These are phyloP conservation scores for Bretziella fagacearum DNA, from an alignment of 2,329 filamentous ascomycete species.

Conservation along the genomic window DNA sequence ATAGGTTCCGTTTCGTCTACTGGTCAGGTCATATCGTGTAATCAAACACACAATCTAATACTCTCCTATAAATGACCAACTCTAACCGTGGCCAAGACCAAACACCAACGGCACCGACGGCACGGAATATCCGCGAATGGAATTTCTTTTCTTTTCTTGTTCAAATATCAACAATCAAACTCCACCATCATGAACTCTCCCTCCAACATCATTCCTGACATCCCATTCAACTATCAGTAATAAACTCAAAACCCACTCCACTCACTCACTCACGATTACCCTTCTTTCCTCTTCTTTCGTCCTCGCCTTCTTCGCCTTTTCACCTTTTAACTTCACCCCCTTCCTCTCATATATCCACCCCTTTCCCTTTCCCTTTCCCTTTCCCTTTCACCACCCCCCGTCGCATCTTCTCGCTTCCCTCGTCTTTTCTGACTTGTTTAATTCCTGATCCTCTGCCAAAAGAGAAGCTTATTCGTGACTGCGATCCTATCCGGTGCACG, in stretches of 20 bases:
- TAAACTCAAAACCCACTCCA: background rate
- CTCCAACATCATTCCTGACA: background rate
- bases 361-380: background rate
- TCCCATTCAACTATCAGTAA: background rate
- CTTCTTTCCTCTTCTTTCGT: too few species aligned
- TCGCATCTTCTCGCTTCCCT: background rate
- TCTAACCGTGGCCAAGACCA: background rate
- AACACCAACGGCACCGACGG: background rate
- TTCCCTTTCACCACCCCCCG: background rate
- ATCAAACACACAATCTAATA: background rate
- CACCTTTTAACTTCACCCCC: too few species aligned
- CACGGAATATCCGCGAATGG: background rate
- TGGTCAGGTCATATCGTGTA: background rate
- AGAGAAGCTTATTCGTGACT: slow-evolving; percentile 9
- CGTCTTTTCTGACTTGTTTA: background rate
- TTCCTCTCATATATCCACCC: background rate
- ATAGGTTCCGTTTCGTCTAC: background rate
- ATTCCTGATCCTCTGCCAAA: slow-evolving; percentile 7
- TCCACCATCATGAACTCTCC: background rate
- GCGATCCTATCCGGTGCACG: background rate
- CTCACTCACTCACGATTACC: too few species aligned
- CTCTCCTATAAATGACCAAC: background rate
- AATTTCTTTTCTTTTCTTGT: background rate
- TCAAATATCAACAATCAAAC: background rate
- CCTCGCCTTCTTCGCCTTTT: too few species aligned